These are phyloP conservation scores for Apiotrichum porosum DNA, from an alignment of 1,284 basidiomycete genomes.

Conservation along the genomic window DNA sequence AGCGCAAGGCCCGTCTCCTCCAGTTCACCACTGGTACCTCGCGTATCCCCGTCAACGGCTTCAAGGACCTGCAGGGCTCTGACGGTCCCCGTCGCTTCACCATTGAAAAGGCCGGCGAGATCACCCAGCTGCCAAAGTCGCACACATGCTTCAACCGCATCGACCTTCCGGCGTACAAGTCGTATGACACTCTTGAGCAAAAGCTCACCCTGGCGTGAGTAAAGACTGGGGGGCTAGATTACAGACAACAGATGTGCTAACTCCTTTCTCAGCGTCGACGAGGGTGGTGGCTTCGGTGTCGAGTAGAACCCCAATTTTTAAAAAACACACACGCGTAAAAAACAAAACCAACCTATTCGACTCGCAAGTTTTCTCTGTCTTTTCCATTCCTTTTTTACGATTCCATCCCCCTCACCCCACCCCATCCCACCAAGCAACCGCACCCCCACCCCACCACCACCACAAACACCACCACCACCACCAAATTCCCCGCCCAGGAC, in stretches of 20 bases:
- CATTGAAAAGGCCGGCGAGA: slow-evolving; percentile 93
- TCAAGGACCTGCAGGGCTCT: slow-evolving; percentile 96
- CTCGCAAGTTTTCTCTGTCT: too few relatives aligned
- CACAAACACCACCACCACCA: too few relatives aligned
- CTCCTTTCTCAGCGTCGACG: slow-evolving; percentile 59
- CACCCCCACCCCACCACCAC: too few relatives aligned
- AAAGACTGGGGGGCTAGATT: too few relatives aligned
- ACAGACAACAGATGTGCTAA: background rate
- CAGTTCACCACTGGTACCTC: slow-evolving; percentile 98
- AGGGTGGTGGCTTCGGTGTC: slow-evolving; percentile 53
- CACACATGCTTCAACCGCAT: slow-evolving; percentile 82
- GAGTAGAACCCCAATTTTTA: slow-evolving; percentile 25
- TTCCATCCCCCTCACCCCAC: too few relatives aligned
- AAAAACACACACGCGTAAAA: too few relatives aligned
- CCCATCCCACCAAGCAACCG: too few relatives aligned
- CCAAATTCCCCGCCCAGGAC: too few relatives aligned
- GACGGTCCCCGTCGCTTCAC: slow-evolving; percentile 93
- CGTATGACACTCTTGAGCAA: slow-evolving; percentile 81
- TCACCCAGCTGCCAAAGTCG: slow-evolving; percentile 78
- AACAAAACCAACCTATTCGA: too few relatives aligned
- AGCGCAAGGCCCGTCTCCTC: slow-evolving; percentile 86
- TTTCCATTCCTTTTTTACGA: too few relatives aligned
- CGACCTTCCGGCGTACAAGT: slow-evolving; percentile 86
- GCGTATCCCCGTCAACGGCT: slow-evolving; percentile 95
- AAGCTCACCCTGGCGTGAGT: slow-evolving; percentile 71